Base-by-base conservation (phyloP, 495 filamentous ascomycete species). In the Penicillium cosmopolitanum region DNA sequence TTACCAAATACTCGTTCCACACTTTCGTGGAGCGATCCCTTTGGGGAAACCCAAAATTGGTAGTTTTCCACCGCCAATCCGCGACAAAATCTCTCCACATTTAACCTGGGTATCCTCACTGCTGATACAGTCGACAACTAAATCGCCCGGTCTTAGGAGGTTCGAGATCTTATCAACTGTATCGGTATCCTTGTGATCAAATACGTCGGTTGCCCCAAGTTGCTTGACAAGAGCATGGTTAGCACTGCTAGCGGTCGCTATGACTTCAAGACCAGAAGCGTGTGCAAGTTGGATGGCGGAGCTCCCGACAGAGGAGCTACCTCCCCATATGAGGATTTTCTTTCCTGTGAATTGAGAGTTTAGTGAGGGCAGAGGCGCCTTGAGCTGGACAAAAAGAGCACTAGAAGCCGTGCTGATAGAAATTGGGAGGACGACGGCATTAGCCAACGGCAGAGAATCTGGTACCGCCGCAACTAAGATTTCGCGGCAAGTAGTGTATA, bases 381-480 rank as follows among this genome's bases (percentile, higher is more conserved):
- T 69, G 5, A 84, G 73, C 35, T 74, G 64, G 34, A 65, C 65
- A 58, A 76, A 84, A 18, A 86, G 67, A 0, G 72, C 78, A 21
- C 65, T 69, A 2, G 77, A 71, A 11, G 83, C 80, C 2, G 84
- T 85, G 0, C 75, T 73, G 25, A 81, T 57, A 2, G 68, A 70
- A 13, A 83, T 68, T 2, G 82, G 81, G 5, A 85, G 67, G 3
- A 84, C 81, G 5, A 64, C 68, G 10, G 76, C 82, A 13, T 73
- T 62, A 7, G 68, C 72, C 51, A 75, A 80, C 13, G 72, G 51
- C 23, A 85, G 62, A 19, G 58, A 51, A 19, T 72, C 71, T 0
- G 84, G 82, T 19, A 86, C 25, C 10, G 31, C 42, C 2, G 65
- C 44, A 13, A 68, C 58, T 12, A 68, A 33, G 36, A 59, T 50